phyloP scores from a whole-genome alignment of 306 rosid species.

The Quercus gilva region DNA sequence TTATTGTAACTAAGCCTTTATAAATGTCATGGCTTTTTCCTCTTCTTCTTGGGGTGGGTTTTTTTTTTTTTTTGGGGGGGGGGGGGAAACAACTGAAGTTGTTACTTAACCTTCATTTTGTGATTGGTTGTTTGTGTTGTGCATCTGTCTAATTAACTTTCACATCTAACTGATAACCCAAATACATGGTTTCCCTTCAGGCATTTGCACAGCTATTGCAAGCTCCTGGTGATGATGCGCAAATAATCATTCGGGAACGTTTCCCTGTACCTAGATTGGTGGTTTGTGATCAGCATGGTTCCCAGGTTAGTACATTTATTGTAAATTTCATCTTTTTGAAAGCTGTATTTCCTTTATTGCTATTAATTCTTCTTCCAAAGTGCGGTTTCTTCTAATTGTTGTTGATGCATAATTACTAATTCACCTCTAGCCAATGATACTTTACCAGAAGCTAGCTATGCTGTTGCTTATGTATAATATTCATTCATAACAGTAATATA shows the following conservation, averaged over 20 bases:
- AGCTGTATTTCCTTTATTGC: background rate
- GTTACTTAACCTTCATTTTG: background rate
- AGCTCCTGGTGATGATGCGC: conserved; percentile 82
- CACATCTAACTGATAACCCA: background rate
- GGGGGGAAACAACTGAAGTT: background rate
- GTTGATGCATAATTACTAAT: background rate
- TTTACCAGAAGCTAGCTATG: background rate
- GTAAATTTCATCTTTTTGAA: conserved; percentile 5
- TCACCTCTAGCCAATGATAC: background rate
- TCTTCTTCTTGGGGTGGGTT: too few relatives aligned
- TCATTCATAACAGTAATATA: background rate
- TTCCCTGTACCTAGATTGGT: conserved; percentile 97
- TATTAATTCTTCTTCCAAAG: background rate
- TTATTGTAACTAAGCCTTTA: background rate
- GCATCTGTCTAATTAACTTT: background rate
- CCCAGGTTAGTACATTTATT: conserved; percentile 65
- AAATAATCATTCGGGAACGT: conserved; percentile 60
- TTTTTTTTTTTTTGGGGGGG: too few relatives aligned
- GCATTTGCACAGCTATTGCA: conserved; percentile 82
- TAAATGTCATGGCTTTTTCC: background rate
- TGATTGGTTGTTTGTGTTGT: background rate
- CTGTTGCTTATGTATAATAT: background rate
- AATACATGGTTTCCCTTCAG: conserved; percentile 29
- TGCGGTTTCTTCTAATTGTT: background rate
- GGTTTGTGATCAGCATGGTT: conserved; percentile 97